These are phyloP conservation scores for Cercospora beticola DNA, from an alignment of 2,329 filamentous ascomycete genomes.

Conservation along the genomic window DNA sequence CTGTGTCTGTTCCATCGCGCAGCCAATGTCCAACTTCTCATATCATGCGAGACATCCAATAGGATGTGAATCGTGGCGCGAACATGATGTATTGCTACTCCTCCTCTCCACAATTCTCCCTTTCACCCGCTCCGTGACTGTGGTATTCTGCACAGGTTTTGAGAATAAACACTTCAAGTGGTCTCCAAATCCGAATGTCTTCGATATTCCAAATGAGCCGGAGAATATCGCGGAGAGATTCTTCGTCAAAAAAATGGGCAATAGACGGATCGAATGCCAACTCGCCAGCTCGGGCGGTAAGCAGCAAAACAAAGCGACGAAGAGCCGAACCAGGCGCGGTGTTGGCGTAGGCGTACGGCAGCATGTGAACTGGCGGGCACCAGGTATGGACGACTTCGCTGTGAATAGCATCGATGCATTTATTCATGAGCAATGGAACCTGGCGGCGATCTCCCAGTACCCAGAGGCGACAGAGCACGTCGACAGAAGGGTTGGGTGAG, in stretches of 20 bases:
- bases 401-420: background rate
- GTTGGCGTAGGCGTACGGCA: slow-evolving; percentile 13
- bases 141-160: too few relatives aligned
- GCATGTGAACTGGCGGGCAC: background rate
- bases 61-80: background rate
- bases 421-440: background rate
- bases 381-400: background rate
- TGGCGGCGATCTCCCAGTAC: background rate
- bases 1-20: too few relatives aligned
- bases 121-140: too few relatives aligned
- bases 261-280: background rate
- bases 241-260: background rate
- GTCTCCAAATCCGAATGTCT: too few relatives aligned
- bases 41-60: background rate
- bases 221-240: background rate
- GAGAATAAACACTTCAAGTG: too few relatives aligned
- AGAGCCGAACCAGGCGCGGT: background rate
- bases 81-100: background rate
- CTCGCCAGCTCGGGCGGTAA: background rate
- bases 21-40: too few relatives aligned
- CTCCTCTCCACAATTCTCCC: too few relatives aligned
- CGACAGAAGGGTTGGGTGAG: background rate
- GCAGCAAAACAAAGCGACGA: background rate
- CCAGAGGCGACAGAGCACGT: background rate
- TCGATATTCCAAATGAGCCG: background rate